Evolutionary conservation across 2,329 filamentous ascomycete species (phyloP).

Genomic region (Zymoseptoria crescenta): DNA sequence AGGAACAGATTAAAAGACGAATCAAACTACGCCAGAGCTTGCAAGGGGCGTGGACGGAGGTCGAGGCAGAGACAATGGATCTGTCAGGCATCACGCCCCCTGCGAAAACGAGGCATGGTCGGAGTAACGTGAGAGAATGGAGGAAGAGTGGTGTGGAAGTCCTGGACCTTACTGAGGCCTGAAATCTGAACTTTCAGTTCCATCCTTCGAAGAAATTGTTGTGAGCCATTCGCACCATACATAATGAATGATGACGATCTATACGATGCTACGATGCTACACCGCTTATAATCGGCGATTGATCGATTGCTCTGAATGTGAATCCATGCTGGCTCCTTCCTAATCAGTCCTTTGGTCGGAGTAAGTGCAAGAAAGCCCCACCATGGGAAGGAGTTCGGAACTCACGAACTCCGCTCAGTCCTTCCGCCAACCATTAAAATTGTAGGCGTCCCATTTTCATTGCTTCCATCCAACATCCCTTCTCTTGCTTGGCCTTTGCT

Average conservation of each 20-base stretch:
- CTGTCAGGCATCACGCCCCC: conserved; percentile 22
- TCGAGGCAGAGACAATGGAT: conserved; percentile 24
- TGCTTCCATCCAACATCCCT: neutral
- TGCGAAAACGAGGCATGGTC: conserved; percentile 11
- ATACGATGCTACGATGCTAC: neutral
- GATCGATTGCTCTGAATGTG: neutral
- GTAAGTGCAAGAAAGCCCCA: neutral
- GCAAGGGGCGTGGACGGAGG: conserved; percentile 28
- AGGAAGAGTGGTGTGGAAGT: conserved; percentile 30
- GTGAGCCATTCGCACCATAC: no score
- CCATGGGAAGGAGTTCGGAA: neutral
- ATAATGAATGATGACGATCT: neutral
- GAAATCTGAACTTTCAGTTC: neutral
- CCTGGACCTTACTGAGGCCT: conserved; percentile 29
- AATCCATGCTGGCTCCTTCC: neutral
- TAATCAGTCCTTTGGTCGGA: neutral
- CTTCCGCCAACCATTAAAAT: neutral
- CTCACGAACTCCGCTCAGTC: neutral
- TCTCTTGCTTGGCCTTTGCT: neutral
- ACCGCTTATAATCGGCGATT: neutral
- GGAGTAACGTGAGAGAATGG: conserved; percentile 16
- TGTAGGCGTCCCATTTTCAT: neutral
- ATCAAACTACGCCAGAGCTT: conserved; percentile 27
- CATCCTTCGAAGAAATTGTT: no score
- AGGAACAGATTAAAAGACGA: conserved; percentile 15